A percentile compares a stretch with the other conserved stretches of the same genome.
Evolutionary conservation across 169 alveolate species (phyloP).

Genomic region (Plasmodium ovale): DNA sequence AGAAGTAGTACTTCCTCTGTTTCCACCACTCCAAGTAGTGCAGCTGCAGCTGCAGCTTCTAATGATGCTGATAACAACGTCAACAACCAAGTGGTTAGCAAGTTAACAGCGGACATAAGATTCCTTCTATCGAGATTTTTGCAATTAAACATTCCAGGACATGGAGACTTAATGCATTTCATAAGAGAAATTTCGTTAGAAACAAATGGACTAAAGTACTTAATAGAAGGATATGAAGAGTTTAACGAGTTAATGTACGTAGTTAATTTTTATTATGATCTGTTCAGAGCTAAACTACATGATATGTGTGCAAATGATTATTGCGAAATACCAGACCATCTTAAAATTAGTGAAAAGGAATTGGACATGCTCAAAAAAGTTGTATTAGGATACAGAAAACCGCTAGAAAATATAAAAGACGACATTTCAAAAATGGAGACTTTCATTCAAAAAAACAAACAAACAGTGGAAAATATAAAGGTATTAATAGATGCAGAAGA

Average conservation of each 20-base stretch:
- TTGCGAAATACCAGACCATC: constrained; percentile 46
- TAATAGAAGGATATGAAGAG: constrained; percentile 62
- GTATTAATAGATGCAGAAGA: constrained; percentile 2
- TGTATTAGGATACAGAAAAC: constrained; percentile 48
- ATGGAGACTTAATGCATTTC: background rate
- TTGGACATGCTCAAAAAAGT: constrained; percentile 38
- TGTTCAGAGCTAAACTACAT: constrained; percentile 42
- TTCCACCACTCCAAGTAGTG: background rate
- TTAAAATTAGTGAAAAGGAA: constrained; percentile 32
- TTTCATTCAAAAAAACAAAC: constrained; percentile 5
- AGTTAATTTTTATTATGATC: constrained; percentile 47
- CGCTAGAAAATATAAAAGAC: constrained; percentile 50
- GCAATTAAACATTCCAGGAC: constrained; percentile 8
- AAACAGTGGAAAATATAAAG: background rate
- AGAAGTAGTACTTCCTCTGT: background rate
- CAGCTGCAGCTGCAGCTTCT: background rate
- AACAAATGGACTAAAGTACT: constrained; percentile 18
- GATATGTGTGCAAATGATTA: constrained; percentile 15
- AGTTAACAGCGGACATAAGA: background rate
- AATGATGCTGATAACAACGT: no score
- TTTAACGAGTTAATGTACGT: constrained; percentile 35
- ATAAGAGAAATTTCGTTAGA: background rate
- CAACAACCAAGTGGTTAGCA: no score
- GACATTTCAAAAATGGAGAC: constrained; percentile 22
- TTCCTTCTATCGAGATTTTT: background rate